A percentile compares a stretch with the other conserved stretches of the same genome.
Conservation (phyloP, 2,329 filamentous ascomycete genomes). For the Exophiala spinifera region DNA sequence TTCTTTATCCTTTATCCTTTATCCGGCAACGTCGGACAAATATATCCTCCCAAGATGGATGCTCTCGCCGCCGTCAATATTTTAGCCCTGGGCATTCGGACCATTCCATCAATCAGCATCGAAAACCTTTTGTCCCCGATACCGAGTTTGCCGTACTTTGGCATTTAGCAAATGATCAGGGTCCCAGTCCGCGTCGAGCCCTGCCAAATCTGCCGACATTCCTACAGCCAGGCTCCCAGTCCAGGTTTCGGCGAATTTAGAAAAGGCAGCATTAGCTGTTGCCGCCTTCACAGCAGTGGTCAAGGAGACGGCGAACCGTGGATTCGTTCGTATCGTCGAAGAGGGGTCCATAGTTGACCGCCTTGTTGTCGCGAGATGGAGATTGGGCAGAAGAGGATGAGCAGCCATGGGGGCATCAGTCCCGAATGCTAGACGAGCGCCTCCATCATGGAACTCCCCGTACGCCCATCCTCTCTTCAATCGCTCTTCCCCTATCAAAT, state of each 20-base stretch:
- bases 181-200: slow-evolving; percentile 38
- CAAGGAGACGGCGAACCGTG: slow-evolving; percentile 41
- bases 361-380: slow-evolving; percentile 49
- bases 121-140: slow-evolving; percentile 34
- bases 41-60: no score
- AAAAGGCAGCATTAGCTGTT: slow-evolving; percentile 46
- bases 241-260: slow-evolving; percentile 44
- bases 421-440: slow-evolving; percentile 45
- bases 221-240: slow-evolving; percentile 41
- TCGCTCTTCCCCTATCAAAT: slow-evolving; percentile 43
- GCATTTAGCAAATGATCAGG: slow-evolving; percentile 42
- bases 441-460: slow-evolving; percentile 45
- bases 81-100: no score
- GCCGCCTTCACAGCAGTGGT: slow-evolving; percentile 44
- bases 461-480: slow-evolving; percentile 50
- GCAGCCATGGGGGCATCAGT: slow-evolving; percentile 49
- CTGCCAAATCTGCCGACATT: slow-evolving; percentile 43
- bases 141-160: slow-evolving; percentile 44
- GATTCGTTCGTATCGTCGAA: slow-evolving; percentile 39
- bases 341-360: slow-evolving; percentile 42
- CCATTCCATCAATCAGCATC: slow-evolving; percentile 9
- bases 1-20: no score
- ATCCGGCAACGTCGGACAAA: no score
- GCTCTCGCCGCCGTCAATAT: no score
- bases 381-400: slow-evolving; percentile 43